A percentile compares a stretch with the other conserved stretches of the same genome.
Evolutionary conservation across 345 rosid genomes (phyloP).

Genomic region (Melaleuca alternifolia): DNA sequence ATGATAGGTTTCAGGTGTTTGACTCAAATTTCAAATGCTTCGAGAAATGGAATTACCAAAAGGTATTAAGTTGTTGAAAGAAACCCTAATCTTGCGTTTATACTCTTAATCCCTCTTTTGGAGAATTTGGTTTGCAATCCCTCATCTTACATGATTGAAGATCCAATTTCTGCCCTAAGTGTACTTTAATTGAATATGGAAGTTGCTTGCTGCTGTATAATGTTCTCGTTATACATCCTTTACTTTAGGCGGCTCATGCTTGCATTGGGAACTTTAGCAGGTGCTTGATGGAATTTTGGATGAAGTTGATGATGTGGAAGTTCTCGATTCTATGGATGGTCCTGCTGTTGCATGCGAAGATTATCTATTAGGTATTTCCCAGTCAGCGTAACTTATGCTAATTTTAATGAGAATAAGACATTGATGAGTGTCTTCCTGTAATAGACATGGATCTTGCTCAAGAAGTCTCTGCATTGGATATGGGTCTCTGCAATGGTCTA

Average conservation of each 20-base stretch:
- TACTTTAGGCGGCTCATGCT: background rate
- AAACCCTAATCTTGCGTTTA: background rate
- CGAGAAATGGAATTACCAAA: background rate
- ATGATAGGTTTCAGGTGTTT: background rate
- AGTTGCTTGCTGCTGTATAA: background rate
- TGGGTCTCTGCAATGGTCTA: slow-evolving; percentile 12
- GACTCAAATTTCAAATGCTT: background rate
- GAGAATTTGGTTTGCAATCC: background rate
- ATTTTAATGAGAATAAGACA: background rate
- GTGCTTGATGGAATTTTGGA: slow-evolving; percentile 68
- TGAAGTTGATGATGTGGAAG: slow-evolving; percentile 60
- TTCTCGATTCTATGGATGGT: slow-evolving; percentile 40
- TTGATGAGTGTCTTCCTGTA: slow-evolving; percentile 2
- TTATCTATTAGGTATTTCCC: slow-evolving; percentile 34
- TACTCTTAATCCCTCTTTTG: background rate
- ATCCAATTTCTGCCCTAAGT: background rate
- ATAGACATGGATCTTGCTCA: slow-evolving; percentile 51
- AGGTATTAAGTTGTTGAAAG: background rate
- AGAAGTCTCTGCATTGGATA: slow-evolving; percentile 29
- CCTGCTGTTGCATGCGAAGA: slow-evolving; percentile 36
- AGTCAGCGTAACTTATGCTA: background rate
- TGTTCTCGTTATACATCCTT: background rate
- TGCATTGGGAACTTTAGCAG: slow-evolving; percentile 21
- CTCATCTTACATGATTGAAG: background rate
- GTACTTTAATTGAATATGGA: background rate